Conservation (phyloP, 2,329 filamentous ascomycete species). For the Phaeoacremonium minimum region DNA sequence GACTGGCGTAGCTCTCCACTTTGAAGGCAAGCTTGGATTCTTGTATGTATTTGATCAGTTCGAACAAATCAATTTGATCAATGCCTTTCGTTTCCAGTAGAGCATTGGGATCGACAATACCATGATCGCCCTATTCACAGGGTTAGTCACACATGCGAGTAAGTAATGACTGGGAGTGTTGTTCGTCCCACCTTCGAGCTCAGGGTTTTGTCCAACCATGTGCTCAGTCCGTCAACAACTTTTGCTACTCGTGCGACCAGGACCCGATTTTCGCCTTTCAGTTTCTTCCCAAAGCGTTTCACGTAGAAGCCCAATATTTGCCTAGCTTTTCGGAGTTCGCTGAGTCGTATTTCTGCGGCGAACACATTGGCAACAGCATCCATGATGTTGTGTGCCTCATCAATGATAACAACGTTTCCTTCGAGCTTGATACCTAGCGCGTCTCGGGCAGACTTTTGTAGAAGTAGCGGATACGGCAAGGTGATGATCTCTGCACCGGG, state of each 20-base stretch:
- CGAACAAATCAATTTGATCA: constrained; percentile 93
- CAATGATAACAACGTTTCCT: constrained; percentile 87
- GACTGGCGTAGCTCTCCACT: constrained; percentile 79
- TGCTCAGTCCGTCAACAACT: constrained; percentile 72
- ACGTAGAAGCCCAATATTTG: constrained; percentile 78
- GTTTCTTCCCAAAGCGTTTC: constrained; percentile 78
- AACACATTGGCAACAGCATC: constrained; percentile 87
- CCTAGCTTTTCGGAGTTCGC: constrained; percentile 68
- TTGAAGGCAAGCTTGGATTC: constrained; percentile 92
- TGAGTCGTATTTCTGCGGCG: constrained; percentile 69
- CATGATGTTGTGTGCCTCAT: constrained; percentile 97
- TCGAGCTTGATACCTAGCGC: constrained; percentile 83
- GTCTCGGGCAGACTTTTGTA: constrained; percentile 84
- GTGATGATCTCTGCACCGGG: constrained; percentile 84
- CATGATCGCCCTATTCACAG: constrained; percentile 46
- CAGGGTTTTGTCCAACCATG: constrained; percentile 58
- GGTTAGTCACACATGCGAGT: constrained; percentile 10
- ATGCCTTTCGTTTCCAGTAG: constrained; percentile 80
- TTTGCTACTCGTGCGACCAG: constrained; percentile 86
- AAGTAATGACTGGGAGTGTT: constrained; percentile 14
- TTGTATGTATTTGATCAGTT: constrained; percentile 81
- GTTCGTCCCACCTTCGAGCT: constrained; percentile 36
- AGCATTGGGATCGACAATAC: constrained; percentile 64
- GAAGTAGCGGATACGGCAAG: constrained; percentile 82
- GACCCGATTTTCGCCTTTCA: constrained; percentile 87